Evolutionary conservation across 768 basidiomycete species (phyloP).

Genomic region (Gloeopeniophorella convolvens): DNA sequence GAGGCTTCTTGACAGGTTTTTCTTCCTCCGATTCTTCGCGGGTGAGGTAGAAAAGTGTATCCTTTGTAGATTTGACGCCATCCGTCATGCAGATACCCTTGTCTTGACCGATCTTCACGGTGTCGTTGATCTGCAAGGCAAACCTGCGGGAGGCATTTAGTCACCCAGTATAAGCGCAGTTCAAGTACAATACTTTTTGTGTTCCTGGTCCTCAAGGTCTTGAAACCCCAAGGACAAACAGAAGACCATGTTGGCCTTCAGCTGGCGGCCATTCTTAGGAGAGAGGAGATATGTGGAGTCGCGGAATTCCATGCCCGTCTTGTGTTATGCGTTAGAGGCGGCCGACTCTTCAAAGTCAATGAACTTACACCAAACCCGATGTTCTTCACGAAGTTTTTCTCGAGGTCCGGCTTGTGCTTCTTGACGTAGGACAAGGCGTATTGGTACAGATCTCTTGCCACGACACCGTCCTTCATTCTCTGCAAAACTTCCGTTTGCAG

Average conservation of each 20-base stretch:
- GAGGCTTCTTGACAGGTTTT: constrained; percentile 47
- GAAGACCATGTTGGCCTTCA: constrained; percentile 80
- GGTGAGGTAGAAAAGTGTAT: constrained; percentile 81
- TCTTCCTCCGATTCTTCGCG: constrained; percentile 51
- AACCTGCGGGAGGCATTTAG: constrained; percentile 67
- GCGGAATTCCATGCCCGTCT: constrained; percentile 96
- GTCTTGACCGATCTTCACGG: constrained; percentile 67
- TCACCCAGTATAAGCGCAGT: background rate
- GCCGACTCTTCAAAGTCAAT: background rate
- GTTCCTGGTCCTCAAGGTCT: constrained; percentile 68
- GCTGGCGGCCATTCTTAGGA: constrained; percentile 62
- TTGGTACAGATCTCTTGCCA: constrained; percentile 76
- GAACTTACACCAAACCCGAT: constrained; percentile 81
- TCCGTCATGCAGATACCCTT: constrained; percentile 71
- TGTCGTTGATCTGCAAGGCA: constrained; percentile 83
- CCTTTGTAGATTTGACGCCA: constrained; percentile 76
- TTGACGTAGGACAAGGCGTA: constrained; percentile 63
- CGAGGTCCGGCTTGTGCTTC: constrained; percentile 75
- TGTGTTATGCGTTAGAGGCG: constrained; percentile 3
- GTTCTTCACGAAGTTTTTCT: constrained; percentile 81
- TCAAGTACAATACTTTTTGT: constrained; percentile 55
- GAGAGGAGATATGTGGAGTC: constrained; percentile 82
- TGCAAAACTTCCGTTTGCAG: constrained; percentile 72
- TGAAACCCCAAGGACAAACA: constrained; percentile 82
- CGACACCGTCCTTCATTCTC: constrained; percentile 72